phyloP scores from a whole-genome alignment of 176 grass and related monocot species.

The Ensete glaucum region DNA sequence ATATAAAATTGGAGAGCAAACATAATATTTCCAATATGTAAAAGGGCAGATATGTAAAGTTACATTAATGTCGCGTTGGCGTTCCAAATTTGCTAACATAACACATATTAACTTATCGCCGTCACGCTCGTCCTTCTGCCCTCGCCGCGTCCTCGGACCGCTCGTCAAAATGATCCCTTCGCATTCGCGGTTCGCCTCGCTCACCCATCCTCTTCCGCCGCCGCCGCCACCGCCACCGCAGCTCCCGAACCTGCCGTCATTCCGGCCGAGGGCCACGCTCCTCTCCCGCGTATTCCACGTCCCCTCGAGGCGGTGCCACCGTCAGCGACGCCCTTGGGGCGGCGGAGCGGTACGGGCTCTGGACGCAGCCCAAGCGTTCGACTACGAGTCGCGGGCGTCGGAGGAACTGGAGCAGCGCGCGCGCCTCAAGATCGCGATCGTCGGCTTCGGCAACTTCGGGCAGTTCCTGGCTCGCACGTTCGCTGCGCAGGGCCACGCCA shows the following conservation, averaged over 20 bases:
- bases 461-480: slow-evolving; percentile 60
- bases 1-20: too few relatives aligned
- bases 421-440: slow-evolving; percentile 66
- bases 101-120: too few relatives aligned
- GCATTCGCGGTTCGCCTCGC: neutral
- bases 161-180: neutral
- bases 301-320: neutral
- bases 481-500: slow-evolving; percentile 54
- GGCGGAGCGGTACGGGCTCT: slow-evolving; percentile 8
- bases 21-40: too few relatives aligned
- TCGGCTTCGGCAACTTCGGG: slow-evolving; percentile 73
- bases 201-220: neutral
- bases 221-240: neutral
- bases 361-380: slow-evolving; percentile 26
- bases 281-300: neutral
- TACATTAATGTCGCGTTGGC: too few relatives aligned
- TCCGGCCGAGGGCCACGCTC: neutral
- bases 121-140: neutral
- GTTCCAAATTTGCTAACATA: too few relatives aligned
- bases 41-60: too few relatives aligned
- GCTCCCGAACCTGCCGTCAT: neutral
- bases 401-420: slow-evolving; percentile 3
- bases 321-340: neutral
- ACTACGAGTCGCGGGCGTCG: slow-evolving; percentile 31
- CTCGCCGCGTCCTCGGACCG: neutral